These are phyloP conservation scores for Bipolaris victoriae DNA, from an alignment of 2,329 filamentous ascomycete genomes.

Conservation along the genomic window DNA sequence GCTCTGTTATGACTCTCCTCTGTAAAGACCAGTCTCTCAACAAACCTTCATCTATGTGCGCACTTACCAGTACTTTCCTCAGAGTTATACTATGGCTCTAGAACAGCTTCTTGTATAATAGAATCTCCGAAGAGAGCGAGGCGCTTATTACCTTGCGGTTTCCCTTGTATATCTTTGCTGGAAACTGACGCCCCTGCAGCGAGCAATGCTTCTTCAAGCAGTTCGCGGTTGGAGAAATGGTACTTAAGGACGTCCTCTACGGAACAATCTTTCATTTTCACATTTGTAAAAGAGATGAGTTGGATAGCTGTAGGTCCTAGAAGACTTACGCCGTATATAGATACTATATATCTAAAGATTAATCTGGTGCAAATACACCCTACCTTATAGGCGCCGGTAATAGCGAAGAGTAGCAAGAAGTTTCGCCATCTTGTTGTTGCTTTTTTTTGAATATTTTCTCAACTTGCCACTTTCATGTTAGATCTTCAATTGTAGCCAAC, in stretches of 20 bases:
- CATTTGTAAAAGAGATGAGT: too few relatives aligned
- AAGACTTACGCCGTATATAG: background rate
- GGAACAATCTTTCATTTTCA: background rate
- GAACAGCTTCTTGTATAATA: background rate
- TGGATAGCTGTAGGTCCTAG: too few relatives aligned
- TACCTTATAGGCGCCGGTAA: background rate
- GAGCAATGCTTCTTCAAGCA: background rate
- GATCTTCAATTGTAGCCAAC: too few relatives aligned
- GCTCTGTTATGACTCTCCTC: background rate
- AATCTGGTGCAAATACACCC: background rate
- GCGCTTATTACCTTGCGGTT: background rate
- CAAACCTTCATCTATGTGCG: background rate
- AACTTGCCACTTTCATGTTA: too few relatives aligned
- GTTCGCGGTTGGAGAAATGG: background rate
- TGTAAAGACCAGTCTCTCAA: background rate
- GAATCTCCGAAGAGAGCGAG: background rate
- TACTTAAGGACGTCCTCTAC: background rate
- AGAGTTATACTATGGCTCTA: background rate
- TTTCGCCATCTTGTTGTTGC: too few relatives aligned
- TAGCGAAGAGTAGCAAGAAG: too few relatives aligned
- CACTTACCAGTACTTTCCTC: background rate
- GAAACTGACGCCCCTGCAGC: background rate
- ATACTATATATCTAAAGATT: background rate
- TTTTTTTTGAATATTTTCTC: too few relatives aligned
- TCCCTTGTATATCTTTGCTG: background rate